Conservation (phyloP, 179 eudicot species). For the Actinidia polygama region DNA sequence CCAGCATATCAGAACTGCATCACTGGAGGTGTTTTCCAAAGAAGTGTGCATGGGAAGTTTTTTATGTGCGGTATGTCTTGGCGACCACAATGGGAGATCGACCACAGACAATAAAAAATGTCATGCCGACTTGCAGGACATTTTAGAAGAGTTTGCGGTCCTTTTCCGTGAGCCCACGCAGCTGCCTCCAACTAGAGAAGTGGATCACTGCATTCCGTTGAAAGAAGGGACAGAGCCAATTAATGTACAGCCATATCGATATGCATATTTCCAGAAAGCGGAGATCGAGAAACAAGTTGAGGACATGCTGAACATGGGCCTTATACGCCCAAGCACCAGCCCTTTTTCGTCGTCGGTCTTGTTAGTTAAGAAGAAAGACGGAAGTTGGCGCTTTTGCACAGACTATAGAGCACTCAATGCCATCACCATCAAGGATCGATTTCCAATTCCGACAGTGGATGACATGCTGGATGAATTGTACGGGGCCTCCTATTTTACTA, state of each 20-base stretch:
- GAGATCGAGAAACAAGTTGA: constrained; percentile 2
- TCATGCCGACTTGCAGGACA: not conserved
- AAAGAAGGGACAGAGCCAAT: not conserved
- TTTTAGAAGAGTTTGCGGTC: not conserved
- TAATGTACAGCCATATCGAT: not conserved
- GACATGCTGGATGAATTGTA: not conserved
- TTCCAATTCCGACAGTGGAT: not conserved
- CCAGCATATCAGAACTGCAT: not conserved
- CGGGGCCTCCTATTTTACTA: not conserved
- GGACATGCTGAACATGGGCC: not conserved
- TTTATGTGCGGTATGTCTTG: too few species aligned
- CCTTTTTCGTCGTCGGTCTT: not conserved
- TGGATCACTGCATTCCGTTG: not conserved
- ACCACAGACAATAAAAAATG: not conserved
- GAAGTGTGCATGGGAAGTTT: too few species aligned
- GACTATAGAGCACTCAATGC: not conserved
- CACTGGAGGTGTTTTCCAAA: too few species aligned
- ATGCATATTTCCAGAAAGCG: not conserved
- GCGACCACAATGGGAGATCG: not conserved
- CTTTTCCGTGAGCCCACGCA: not conserved
- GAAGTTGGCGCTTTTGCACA: not conserved
- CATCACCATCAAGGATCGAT: not conserved
- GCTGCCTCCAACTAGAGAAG: not conserved
- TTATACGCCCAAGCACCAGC: not conserved
- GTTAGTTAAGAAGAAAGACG: not conserved